A percentile compares a stretch with the other conserved stretches of the same genome.
phyloP scores from a whole-genome alignment of 2,329 filamentous ascomycete genomes.

The Capronia epimyces region DNA sequence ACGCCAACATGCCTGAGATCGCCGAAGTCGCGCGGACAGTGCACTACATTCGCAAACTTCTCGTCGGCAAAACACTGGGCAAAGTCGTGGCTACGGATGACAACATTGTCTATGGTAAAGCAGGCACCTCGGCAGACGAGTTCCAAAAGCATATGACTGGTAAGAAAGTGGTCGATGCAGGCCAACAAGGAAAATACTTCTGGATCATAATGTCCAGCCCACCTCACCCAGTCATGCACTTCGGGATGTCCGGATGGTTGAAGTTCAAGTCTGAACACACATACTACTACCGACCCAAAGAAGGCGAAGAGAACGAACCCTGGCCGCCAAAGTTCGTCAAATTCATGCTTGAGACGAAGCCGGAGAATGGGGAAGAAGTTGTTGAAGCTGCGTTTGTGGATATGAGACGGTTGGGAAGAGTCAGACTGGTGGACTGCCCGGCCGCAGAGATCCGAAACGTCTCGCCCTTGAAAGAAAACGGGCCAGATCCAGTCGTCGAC shows the following conservation, averaged over 20 bases:
- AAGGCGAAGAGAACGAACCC: constrained; percentile 46
- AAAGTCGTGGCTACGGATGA: constrained; percentile 71
- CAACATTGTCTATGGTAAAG: constrained; percentile 82
- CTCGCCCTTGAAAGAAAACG: constrained; percentile 81
- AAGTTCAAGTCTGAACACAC: constrained; percentile 75
- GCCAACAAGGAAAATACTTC: constrained; percentile 95
- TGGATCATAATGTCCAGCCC: constrained; percentile 74
- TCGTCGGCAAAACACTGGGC: constrained; percentile 76
- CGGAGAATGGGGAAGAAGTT: constrained; percentile 47
- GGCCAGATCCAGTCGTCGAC: constrained; percentile 85
- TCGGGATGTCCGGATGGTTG: constrained; percentile 77
- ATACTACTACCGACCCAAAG: constrained; percentile 69
- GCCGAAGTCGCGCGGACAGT: constrained; percentile 73
- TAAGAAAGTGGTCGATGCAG: constrained; percentile 65
- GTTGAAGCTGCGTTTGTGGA: constrained; percentile 77
- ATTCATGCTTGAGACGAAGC: constrained; percentile 66
- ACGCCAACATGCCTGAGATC: constrained; percentile 43
- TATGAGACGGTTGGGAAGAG: constrained; percentile 67
- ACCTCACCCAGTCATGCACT: constrained; percentile 84
- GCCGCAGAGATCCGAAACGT: constrained; percentile 68
- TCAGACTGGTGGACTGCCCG: constrained; percentile 75
- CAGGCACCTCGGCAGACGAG: constrained; percentile 68
- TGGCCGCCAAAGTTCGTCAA: constrained; percentile 94
- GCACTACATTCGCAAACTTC: constrained; percentile 72
- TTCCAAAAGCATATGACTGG: constrained; percentile 70